These are phyloP conservation scores for Pseudocercospora cruenta DNA, from an alignment of 2,329 filamentous ascomycete genomes.

Conservation along the genomic window DNA sequence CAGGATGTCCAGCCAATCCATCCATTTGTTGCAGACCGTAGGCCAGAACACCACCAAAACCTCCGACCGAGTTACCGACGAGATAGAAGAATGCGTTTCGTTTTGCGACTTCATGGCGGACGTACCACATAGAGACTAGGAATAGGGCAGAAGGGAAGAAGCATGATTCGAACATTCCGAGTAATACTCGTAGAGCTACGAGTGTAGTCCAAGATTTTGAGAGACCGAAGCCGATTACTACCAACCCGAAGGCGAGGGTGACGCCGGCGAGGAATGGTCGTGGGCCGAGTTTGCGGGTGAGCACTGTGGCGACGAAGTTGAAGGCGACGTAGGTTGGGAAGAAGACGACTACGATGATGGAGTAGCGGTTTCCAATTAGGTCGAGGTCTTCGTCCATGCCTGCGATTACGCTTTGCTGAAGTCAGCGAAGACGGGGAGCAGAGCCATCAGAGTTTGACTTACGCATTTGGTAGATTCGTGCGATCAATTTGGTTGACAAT, in stretches of 20 bases:
- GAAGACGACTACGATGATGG: neutral
- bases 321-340: neutral
- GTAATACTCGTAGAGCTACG: neutral
- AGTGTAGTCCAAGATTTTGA: neutral
- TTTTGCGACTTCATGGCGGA: neutral
- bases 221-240: neutral
- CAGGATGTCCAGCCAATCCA: neutral
- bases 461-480: neutral
- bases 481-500: neutral
- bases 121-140: neutral
- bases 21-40: neutral
- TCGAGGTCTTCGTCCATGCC: neutral
- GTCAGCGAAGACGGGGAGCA: neutral
- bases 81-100: neutral
- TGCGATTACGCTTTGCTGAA: neutral
- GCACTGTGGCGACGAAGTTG: neutral
- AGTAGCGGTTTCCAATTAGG: neutral
- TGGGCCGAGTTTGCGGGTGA: neutral
- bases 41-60: neutral
- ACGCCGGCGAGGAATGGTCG: neutral
- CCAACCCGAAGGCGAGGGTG: neutral
- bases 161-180: neutral
- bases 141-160: neutral
- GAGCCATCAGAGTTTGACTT: neutral
- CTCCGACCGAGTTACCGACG: neutral